Base-by-base conservation (phyloP, 208 protist genomes). In the Wallacemonas sp. region DNA sequence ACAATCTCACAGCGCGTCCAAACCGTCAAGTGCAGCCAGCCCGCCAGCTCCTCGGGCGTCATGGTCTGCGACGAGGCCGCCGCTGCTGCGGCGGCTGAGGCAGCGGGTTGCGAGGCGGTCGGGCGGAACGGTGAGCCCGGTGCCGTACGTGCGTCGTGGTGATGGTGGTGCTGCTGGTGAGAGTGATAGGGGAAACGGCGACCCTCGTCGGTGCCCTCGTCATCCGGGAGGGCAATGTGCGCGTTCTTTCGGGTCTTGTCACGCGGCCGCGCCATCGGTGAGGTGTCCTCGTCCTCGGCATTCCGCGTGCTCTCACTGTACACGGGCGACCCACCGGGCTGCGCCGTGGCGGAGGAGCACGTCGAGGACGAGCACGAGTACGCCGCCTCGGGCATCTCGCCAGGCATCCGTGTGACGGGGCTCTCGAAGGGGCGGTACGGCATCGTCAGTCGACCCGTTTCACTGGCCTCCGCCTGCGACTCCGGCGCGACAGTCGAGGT, bases 1-100 rank as follows among this genome's bases (percentile, higher is more conserved):
- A 84, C 74, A 0, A 83, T 72, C 38, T 77, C 61, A 46, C 54
- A 76, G 28, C 85, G 85, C 31, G 73, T 70, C 85, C 81, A 87
- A 42, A 86, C 66, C 18, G 87, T 26, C 45, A 91, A 42, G 57
- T 86, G 70, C 31, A 91, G 57, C 85, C 85, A 91, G 16, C 84
- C 77, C 0, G 66, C 57, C 14, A 91, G 66, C 48, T 91, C 81
- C 18, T 16, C 42, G 11, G 16, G 45, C 3, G 25, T 64, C 48
- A 29, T 57, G 49, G 25, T n/a, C n/a, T n/a, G n/a, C n/a, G n/a
- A n/a, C n/a, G n/a, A n/a, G n/a, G n/a, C n/a, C n/a, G n/a, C 44
- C 44, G 44, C 11, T 25, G 16, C 20, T 18, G 7, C 7, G 50
- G 29, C 50, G 18, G 1, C 31, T 16, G 50, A 11, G 1, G 25